Base-by-base conservation (phyloP, 768 basidiomycete genomes). In the Exsudoporus frostii region DNA sequence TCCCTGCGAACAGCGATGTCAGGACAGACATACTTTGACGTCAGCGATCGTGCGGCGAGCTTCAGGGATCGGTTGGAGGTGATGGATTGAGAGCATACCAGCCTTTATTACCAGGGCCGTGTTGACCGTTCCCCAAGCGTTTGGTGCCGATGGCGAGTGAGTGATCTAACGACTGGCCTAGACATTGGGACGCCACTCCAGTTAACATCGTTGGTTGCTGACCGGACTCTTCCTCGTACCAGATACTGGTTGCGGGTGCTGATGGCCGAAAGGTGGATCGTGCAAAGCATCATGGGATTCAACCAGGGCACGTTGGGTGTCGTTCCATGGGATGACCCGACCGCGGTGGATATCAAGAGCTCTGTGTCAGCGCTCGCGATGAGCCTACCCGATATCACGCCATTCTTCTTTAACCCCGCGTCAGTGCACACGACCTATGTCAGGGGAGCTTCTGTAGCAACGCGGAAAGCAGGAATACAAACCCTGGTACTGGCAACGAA, bases 91-190 rank as follows among this genome's bases (percentile, higher is more conserved):
- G 83, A 84, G 56, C 72, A 80, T 10, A 80, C 77, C n/a, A n/a
- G n/a, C n/a, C n/a, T n/a, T n/a, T n/a, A n/a, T n/a, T n/a, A n/a
- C n/a, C 5, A 84, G 86, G 63, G 79, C 85, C 1, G 76, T 90
- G 1, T 91, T 84, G 90, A 82, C 84, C 3, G 89, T 91, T 1
- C 86, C 88, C 0, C 90, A 91, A 67, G 88, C 79, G 0, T 92
- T 91, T 63, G 86, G 87, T 25, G 63, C 24, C 4, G 61, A 14
- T 6, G 15, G 33, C 45, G 44, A 58, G 59, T 64, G 56, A 68
- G 73, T 75, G 1, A 15, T 13, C 5, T 50, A 5, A 48, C n/a
- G 8, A 1, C 11, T 17, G 14, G 32, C 9, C 22, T 7, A 24
- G 9, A 5, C 13, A 9, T 32, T 2, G 37, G 36, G n/a, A n/a